These are phyloP conservation scores for Thuidium tamariscinum DNA, from an alignment of 225 moss, liverwort and hornwort genomes.

Conservation along the genomic window DNA sequence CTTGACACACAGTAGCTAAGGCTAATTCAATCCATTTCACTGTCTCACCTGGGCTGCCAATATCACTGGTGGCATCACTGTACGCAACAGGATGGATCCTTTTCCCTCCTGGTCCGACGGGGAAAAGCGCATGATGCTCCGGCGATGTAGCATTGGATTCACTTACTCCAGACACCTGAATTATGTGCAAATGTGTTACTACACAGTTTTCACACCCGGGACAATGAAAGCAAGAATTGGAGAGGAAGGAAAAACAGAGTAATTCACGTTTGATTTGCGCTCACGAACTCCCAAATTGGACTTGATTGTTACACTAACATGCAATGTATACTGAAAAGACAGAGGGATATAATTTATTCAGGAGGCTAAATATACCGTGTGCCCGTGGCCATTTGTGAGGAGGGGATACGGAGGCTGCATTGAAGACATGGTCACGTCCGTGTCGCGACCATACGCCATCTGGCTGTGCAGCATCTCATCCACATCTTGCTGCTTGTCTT, in stretches of 20 bases:
- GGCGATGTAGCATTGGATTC: slow-evolving; percentile 39
- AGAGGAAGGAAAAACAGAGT: not conserved
- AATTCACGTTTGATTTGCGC: not conserved
- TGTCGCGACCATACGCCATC: slow-evolving; percentile 52
- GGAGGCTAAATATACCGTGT: slow-evolving; percentile 16
- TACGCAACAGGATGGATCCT: slow-evolving; percentile 45
- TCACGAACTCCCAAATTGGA: not conserved
- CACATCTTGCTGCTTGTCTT: slow-evolving; percentile 38
- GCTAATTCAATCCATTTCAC: not conserved
- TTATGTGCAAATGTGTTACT: not conserved
- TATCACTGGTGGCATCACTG: slow-evolving; percentile 32
- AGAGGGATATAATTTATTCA: too few relatives aligned
- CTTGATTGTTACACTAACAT: not conserved
- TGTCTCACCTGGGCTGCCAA: slow-evolving; percentile 40
- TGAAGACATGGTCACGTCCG: slow-evolving; percentile 37
- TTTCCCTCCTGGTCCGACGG: slow-evolving; percentile 43
- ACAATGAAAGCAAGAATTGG: not conserved
- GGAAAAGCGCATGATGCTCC: slow-evolving; percentile 53
- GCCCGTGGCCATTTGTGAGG: slow-evolving; percentile 50
- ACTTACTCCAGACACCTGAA: slow-evolving; percentile 31
- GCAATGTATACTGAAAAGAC: not conserved
- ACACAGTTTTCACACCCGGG: not conserved
- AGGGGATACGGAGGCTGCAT: slow-evolving; percentile 56
- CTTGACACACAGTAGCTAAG: not conserved
- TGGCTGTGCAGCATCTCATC: slow-evolving; percentile 53